Conservation (phyloP, 805 yeast species). For the Ogataea neopini region DNA sequence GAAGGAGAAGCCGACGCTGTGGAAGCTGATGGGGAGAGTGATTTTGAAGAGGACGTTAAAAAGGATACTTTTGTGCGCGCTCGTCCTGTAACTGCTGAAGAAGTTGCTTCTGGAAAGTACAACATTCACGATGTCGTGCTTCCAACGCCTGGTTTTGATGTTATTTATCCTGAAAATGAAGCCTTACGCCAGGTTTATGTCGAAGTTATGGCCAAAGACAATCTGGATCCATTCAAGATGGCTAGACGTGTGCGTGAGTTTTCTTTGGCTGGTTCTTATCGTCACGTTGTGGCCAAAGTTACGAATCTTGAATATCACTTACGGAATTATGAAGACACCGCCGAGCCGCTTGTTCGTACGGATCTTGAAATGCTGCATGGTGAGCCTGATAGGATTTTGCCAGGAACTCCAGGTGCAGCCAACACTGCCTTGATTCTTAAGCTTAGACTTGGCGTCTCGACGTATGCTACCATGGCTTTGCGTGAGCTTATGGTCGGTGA, state of each 20-base stretch:
- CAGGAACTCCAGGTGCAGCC: constrained; percentile 40
- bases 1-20: constrained; percentile 14
- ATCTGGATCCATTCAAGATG: constrained; percentile 84
- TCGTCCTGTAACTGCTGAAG: constrained; percentile 72
- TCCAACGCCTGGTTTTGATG: constrained; percentile 96
- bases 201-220: constrained; percentile 75
- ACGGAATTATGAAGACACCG: constrained; percentile 60
- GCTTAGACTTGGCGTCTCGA: constrained; percentile 78
- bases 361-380: constrained; percentile 61
- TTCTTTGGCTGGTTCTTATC: constrained; percentile 87
- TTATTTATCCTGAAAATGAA: constrained; percentile 76
- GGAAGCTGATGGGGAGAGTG: constrained; percentile 46
- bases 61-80: constrained; percentile 62
- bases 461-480: constrained; percentile 97
- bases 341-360: constrained; percentile 74
- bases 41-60: constrained; percentile 71
- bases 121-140: constrained; percentile 81
- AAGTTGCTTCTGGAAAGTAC: constrained; percentile 56
- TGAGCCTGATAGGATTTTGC: constrained; percentile 30
- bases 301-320: constrained; percentile 59
- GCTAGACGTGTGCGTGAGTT: constrained; percentile 82
- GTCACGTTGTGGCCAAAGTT: constrained; percentile 71
- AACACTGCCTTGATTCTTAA: constrained; percentile 72
- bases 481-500: constrained; percentile 86
- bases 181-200: constrained; percentile 61